Evolutionary conservation across 1,139 yeast species (phyloP).

Genomic region (Candida sojae): DNA sequence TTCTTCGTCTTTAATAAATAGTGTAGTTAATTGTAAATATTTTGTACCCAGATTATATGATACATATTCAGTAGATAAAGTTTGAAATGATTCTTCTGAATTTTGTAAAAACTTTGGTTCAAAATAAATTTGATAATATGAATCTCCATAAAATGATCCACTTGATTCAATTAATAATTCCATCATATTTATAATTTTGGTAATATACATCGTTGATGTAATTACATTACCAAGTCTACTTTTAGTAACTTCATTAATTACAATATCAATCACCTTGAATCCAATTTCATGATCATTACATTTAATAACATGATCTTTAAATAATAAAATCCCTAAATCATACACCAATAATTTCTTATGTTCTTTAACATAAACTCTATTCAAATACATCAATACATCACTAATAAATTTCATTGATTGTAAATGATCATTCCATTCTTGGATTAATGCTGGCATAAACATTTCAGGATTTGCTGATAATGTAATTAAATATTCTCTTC

Average conservation of each 20-base stretch:
- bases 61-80: constrained; percentile 45
- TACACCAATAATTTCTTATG: constrained; percentile 66
- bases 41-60: constrained; percentile 45
- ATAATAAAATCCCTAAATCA: constrained; percentile 71
- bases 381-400: constrained; percentile 84
- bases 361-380: constrained; percentile 82
- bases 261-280: constrained; percentile 42
- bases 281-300: constrained; percentile 54
- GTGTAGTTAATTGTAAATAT: constrained; percentile 55
- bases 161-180: constrained; percentile 49
- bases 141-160: constrained; percentile 43
- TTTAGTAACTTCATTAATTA: constrained; percentile 58
- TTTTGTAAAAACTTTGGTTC: constrained; percentile 64
- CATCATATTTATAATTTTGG: constrained; percentile 69
- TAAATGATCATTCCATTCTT: constrained; percentile 75
- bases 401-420: constrained; percentile 78
- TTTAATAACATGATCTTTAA: constrained; percentile 46
- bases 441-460: constrained; percentile 49
- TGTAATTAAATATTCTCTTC: constrained; percentile 26
- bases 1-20: constrained; percentile 60
- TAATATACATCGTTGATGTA: constrained; percentile 58
- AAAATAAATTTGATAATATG: constrained; percentile 62
- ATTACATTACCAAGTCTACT: constrained; percentile 64
- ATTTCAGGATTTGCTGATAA: constrained; percentile 24
- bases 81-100: constrained; percentile 58